A percentile compares a stretch with the other conserved stretches of the same genome.
phyloP scores from a whole-genome alignment of 2,329 filamentous ascomycete species.

The Emmonsiellopsis sp. region DNA sequence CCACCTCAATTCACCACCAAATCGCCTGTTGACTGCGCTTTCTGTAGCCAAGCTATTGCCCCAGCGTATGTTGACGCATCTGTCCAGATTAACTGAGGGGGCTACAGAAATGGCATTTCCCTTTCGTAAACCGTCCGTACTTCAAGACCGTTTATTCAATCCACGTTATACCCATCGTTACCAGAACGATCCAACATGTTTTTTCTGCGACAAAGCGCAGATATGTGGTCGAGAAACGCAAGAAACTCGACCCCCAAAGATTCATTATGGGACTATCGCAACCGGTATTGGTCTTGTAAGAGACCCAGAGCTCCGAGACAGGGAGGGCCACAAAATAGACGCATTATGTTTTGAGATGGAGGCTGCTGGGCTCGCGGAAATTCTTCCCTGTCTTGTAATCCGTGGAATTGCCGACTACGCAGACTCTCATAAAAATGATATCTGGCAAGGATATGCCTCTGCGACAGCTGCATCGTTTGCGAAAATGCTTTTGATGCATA shows the following conservation, averaged over 20 bases:
- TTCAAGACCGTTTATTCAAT: too few relatives aligned
- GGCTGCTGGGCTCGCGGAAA: conserved; percentile 10
- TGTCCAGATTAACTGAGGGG: background rate
- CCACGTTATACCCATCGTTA: too few relatives aligned
- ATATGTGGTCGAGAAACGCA: background rate
- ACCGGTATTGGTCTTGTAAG: background rate
- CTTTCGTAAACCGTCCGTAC: too few relatives aligned
- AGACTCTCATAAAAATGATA: conserved; percentile 19
- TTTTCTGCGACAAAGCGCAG: background rate
- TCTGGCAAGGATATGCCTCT: conserved; percentile 19
- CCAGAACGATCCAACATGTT: too few relatives aligned
- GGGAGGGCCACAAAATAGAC: too few relatives aligned
- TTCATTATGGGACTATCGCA: background rate
- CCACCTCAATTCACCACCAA: background rate
- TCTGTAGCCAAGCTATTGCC: background rate
- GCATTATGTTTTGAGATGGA: background rate
- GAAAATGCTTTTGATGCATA: conserved; percentile 1
- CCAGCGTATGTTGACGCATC: background rate
- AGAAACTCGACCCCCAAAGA: background rate
- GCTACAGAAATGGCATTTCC: background rate
- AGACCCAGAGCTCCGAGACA: background rate
- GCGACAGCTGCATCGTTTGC: conserved; percentile 18
- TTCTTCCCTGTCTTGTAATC: conserved; percentile 16
- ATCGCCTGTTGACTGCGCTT: background rate
- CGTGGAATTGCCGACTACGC: conserved; percentile 20